Conservation (phyloP, 192 early-diverging fungal species). For the Pilobolus umbonatus region DNA sequence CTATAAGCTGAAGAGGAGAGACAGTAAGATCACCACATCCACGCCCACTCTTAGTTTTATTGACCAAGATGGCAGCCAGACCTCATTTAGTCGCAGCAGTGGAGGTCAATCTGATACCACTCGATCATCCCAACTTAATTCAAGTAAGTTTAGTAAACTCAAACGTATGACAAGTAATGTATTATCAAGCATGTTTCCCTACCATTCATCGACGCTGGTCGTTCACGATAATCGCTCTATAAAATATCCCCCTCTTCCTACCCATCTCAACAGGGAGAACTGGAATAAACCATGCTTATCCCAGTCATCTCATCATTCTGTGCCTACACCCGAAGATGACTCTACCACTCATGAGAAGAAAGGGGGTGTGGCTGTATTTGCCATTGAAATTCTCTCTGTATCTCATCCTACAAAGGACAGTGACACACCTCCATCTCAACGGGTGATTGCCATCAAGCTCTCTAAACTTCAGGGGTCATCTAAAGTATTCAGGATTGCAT, state of each 20-base stretch:
- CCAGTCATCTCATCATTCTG: neutral
- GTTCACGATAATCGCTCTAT: conserved; percentile 4
- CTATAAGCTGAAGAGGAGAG: conserved; percentile 10
- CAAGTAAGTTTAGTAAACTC: conserved; percentile 13
- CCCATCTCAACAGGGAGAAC: neutral
- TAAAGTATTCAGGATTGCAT: conserved; percentile 31
- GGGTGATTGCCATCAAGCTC: conserved; percentile 22
- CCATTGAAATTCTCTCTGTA: conserved; percentile 23
- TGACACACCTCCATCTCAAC: neutral
- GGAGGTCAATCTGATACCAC: neutral
- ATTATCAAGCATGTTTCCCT: conserved; percentile 9
- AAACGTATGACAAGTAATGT: conserved; percentile 14
- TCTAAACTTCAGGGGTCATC: conserved; percentile 26
- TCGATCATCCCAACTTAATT: conserved; percentile 4
- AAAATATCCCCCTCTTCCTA: conserved; percentile 1
- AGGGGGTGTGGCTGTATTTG: conserved; percentile 23
- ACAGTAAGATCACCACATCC: conserved; percentile 6
- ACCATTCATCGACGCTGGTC: conserved; percentile 9
- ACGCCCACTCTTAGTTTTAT: neutral
- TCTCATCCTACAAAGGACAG: conserved; percentile 5
- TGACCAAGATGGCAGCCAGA: conserved; percentile 6
- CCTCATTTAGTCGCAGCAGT: conserved; percentile 10
- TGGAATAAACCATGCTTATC: neutral
- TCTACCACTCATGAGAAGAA: neutral
- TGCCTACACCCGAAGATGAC: neutral